Evolutionary conservation across 2,329 filamentous ascomycete species (phyloP), one percentile per base, ranked within the genome.

Genomic region (Fusarium nisikadoi): DNA sequence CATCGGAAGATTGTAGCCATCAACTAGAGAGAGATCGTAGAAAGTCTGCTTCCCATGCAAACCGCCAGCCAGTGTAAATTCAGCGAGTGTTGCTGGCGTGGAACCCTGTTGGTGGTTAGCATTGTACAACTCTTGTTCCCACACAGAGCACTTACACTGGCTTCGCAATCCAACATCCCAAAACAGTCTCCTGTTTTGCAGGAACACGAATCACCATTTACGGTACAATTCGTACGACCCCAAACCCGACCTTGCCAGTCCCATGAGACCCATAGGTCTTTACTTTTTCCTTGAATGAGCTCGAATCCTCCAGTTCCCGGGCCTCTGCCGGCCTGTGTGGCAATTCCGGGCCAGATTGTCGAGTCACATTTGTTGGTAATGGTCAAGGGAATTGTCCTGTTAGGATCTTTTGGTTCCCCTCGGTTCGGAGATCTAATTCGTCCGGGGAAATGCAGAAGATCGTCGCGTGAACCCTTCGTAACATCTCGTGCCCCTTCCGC

Each of bases 231-330:
- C 23, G 93, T 95, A 59, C 94, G 86, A 17, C 91, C 94, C 94
- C 93, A 96, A 33, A 96, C 85, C 59, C 94, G 89, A 14, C 94
- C 94, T 78, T 93, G 91, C 94, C 93, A 97, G 73, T 94, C 89
- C 54, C 87, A 84, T 16, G 90, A 88, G 29, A 96, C 92, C 58
- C 86, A 89, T 67, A 94, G 83, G 45, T 87, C 86, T 68, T 81
- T 88, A 59, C 86, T 89, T 38, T 86, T 83, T 47, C 91, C 89
- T 6, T 88, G 79, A 3, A 81, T 77, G 39, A 95, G 86, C 76
- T 90, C 86, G 78, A 95, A 96, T 13, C 93, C 94, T 25, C 88
- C 89, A 16, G 84, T 86, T 6, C 86, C 85, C 11, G 93, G 92
- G 2, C 91, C 91, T 19, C 87, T 88, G 27, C 93, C 93, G 50